Evolutionary conservation across 352 stramenopile genomes (phyloP), one percentile per base, ranked within the genome.

Genomic region (Pythium sp.): DNA sequence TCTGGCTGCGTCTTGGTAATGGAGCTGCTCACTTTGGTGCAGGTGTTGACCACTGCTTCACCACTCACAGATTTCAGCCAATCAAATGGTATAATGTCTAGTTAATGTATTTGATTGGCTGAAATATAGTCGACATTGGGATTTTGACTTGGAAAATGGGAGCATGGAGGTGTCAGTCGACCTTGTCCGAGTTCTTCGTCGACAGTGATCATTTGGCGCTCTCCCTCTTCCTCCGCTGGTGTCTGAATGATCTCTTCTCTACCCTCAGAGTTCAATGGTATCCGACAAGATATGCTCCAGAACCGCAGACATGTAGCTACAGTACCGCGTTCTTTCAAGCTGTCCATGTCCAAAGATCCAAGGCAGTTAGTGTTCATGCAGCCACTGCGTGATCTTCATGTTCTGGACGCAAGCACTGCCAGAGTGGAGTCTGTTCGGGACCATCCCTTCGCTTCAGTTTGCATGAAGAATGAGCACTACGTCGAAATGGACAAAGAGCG

Each of bases 51-150:
- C 62, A 67, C 46, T 67, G 46, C 51, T 62, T 51, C 20, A 34
- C 62, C 20, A 62, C 7, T 32, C 36, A 62, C 62, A 30, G 5
- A 26, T 74, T 73, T 71, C 2, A 38, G 28, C 68, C 68, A 73
- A 67, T 70, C 12, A 60, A 14, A 67, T 14, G 4, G 4, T 38
- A 0, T 30, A 36, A 36, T 24, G 7, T 14, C 5, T 8, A 1
- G 20, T 38, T 18, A 34, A 11, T 24, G 3, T 11, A 14, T 67
- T 12, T 64, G 0, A 73, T 70, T 73, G 68, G 64, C 49, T 58
- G n/a, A 62, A 64, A 63, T n/a, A 1, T n/a, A 43, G 55, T 26
- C 24, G 24, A 11, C 22, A 11, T 51, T 12, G 12, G 5, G n/a
- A 30, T n/a, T 49, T 69, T 57, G 64, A 69, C 20, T 38, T 24